Percentiles rank a stretch among this genome's conserved stretches.
These are phyloP conservation scores for Thermoascus crustaceus DNA, from an alignment of 2,329 filamentous ascomycete species.

Conservation along the genomic window DNA sequence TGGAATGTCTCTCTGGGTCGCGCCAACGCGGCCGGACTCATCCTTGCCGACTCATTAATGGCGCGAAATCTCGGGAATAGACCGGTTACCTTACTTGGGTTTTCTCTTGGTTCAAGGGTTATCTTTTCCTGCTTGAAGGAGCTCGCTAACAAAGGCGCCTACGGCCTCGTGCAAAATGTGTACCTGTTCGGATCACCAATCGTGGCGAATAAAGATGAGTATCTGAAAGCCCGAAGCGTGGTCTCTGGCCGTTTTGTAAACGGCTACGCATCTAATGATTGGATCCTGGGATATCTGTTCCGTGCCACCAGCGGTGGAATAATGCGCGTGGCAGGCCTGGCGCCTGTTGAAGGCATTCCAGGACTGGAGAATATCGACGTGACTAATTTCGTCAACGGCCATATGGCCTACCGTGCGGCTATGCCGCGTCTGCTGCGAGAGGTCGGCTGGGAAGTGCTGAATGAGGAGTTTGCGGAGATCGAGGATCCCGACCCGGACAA, in stretches of 20 bases:
- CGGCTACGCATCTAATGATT: conserved; percentile 88
- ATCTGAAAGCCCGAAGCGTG: conserved; percentile 68
- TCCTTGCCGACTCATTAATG: conserved; percentile 87
- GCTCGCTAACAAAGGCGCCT: conserved; percentile 72
- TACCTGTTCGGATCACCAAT: conserved; percentile 90
- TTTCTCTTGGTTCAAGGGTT: conserved; percentile 83
- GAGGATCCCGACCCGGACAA: conserved; percentile 96
- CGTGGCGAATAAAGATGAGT: conserved; percentile 88
- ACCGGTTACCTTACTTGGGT: conserved; percentile 87
- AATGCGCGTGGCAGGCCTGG: conserved; percentile 76
- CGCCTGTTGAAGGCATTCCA: conserved; percentile 63
- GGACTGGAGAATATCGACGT: conserved; percentile 86
- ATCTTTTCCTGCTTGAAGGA: conserved; percentile 89
- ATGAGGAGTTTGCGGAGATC: conserved; percentile 91
- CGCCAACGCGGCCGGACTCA: conserved; percentile 78
- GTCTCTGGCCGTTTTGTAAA: conserved; percentile 92
- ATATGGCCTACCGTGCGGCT: conserved; percentile 91
- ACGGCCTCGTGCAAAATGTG: conserved; percentile 86
- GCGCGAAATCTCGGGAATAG: conserved; percentile 85
- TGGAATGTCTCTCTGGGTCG: conserved; percentile 95
- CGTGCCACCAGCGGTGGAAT: conserved; percentile 89
- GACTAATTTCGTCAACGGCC: conserved; percentile 74
- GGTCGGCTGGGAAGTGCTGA: conserved; percentile 84
- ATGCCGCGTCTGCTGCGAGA: conserved; percentile 84
- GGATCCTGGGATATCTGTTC: conserved; percentile 95